Percentiles rank a stretch among this genome's conserved stretches.
These are phyloP conservation scores for Starmerella apicola DNA, from an alignment of 805 yeast species.

Conservation along the genomic window DNA sequence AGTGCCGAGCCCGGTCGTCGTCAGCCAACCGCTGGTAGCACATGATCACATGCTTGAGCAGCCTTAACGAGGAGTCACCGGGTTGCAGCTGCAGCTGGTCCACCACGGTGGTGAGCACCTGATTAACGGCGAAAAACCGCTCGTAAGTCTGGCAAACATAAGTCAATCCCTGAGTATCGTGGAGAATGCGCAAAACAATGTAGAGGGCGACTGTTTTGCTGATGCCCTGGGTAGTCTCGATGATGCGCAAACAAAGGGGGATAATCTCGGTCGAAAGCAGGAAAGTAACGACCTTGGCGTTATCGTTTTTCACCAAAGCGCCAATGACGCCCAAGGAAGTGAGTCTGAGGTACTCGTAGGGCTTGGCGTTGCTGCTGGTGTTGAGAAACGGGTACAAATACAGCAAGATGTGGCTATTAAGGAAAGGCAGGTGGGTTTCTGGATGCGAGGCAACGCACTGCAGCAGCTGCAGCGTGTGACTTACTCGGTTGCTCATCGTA, in stretches of 20 bases:
- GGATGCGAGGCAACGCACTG: slow-evolving; percentile 96
- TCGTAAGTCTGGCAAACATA: slow-evolving; percentile 94
- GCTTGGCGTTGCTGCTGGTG: slow-evolving; percentile 80
- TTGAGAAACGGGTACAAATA: slow-evolving; percentile 88
- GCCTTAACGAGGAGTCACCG: slow-evolving; percentile 48
- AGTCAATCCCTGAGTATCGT: slow-evolving; percentile 81
- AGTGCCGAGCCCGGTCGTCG: slow-evolving; percentile 79
- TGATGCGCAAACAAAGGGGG: slow-evolving; percentile 83
- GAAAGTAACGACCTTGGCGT: slow-evolving; percentile 87
- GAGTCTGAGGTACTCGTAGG: slow-evolving; percentile 84
- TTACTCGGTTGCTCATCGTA: slow-evolving; percentile 80
- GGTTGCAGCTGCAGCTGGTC: slow-evolving; percentile 66
- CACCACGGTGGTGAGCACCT: slow-evolving; percentile 78
- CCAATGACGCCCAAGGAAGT: slow-evolving; percentile 96
- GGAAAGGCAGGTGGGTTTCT: slow-evolving; percentile 72
- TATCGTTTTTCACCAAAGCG: slow-evolving; percentile 89
- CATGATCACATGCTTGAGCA: slow-evolving; percentile 84
- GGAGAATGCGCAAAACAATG: slow-evolving; percentile 80
- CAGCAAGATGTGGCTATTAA: slow-evolving; percentile 83
- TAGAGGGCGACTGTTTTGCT: slow-evolving; percentile 95
- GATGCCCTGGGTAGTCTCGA: slow-evolving; percentile 89
- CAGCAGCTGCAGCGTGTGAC: slow-evolving; percentile 85
- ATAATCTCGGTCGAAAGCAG: slow-evolving; percentile 90
- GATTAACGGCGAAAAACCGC: slow-evolving; percentile 84
- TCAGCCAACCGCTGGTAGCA: slow-evolving; percentile 86